Evolutionary conservation across 306 rosid genomes (phyloP), one percentile per base, ranked within the genome.

Genomic region (Medicago arabica): DNA sequence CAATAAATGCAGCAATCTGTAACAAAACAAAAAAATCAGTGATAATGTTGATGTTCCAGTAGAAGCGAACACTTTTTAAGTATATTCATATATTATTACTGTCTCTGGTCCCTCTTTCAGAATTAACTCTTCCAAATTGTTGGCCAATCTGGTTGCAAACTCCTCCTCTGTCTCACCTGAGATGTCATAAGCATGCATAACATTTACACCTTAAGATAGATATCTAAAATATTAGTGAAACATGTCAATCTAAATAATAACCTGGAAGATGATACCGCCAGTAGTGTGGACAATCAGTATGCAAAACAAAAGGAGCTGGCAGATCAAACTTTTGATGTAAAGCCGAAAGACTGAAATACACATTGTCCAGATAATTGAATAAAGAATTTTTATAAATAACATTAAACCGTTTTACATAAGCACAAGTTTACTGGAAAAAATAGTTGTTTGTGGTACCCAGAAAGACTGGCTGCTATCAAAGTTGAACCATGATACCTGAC

Each of bases 231-330:
- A 80, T 71, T 15, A 51, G 31, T 12, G 46, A 11, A 58, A 46
- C 41, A 66, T 16, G 23, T 82, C 63, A 58, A 74, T 77, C 25
- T 43, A 75, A 67, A 82, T 72, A 63, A 55, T n/a, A 67, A 95
- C 98, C 99, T 75, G 98, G 99, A 86, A 88, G 96, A 79, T 92
- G 99, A 86, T 64, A 83, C 59, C 97, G 96, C 99, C 99, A 95
- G 76, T 90, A 95, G 78, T 95, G 97, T 38, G 99, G 99, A 83
- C 97, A 95, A 75, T 95, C 99, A 12, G 97, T 95, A 83, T 95
- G 97, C 73, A 89, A 80, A 38, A 92, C 97, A 75, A 95, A 95
- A 44, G 99, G 98, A 77, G 86, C 97, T 28, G 99, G 99, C 76
- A 90, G 83, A 86, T 95, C 99, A 86, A 95, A 95, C 39, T 89